These are phyloP conservation scores for Oenanthe javanica DNA, from an alignment of 140 eudicot genomes.

Conservation along the genomic window DNA sequence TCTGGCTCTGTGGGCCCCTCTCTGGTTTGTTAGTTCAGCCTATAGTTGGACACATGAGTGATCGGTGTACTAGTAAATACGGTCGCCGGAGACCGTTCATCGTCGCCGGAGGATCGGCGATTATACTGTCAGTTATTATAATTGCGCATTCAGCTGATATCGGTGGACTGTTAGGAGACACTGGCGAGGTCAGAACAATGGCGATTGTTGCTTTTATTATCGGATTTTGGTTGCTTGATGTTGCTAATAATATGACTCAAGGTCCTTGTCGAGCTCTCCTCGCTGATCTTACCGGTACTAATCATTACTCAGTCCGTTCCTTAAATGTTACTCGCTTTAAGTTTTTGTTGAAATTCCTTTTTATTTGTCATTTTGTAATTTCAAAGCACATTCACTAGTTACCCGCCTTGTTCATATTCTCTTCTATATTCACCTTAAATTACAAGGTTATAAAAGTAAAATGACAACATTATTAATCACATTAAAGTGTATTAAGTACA, in stretches of 20 bases:
- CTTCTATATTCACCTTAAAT: too few species aligned
- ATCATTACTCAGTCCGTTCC: background rate
- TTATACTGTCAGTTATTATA: constrained; percentile 44
- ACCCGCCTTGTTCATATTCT: too few species aligned
- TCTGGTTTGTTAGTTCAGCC: constrained; percentile 92
- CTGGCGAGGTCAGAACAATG: constrained; percentile 32
- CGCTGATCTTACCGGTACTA: constrained; percentile 79
- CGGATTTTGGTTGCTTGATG: constrained; percentile 94
- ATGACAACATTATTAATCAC: too few species aligned
- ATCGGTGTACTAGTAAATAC: constrained; percentile 55
- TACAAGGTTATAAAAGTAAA: too few species aligned
- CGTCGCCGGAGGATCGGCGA: constrained; percentile 50
- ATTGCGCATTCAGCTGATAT: constrained; percentile 82
- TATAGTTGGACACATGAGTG: constrained; percentile 76
- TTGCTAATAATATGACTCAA: constrained; percentile 89
- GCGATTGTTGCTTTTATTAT: constrained; percentile 59
- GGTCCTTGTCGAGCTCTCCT: constrained; percentile 98
- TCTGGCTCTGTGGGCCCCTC: constrained; percentile 92
- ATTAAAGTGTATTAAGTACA: too few species aligned
- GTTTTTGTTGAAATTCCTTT: too few species aligned
- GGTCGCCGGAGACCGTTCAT: constrained; percentile 90
- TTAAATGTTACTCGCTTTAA: too few species aligned
- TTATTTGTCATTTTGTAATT: too few species aligned
- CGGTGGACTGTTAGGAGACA: constrained; percentile 60
- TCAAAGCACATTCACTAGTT: too few species aligned